phyloP scores from a whole-genome alignment of 176 grass and related monocot species.

The Rhipidocladum racemiflorum region DNA sequence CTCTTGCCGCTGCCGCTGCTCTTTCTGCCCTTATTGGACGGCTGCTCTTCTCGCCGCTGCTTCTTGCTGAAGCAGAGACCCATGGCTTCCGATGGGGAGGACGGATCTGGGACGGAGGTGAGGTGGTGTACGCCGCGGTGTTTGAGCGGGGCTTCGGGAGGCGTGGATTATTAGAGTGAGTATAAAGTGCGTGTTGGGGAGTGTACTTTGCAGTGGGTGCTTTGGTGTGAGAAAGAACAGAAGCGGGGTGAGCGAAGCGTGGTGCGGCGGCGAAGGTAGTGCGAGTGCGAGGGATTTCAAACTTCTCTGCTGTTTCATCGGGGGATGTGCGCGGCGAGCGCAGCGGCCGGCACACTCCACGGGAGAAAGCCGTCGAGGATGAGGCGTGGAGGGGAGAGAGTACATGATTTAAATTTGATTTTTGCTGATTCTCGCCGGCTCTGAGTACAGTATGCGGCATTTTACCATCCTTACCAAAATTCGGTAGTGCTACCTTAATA shows the following conservation, averaged over 20 bases:
- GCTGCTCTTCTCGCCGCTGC: slow-evolving; percentile 35
- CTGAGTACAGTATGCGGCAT: no score
- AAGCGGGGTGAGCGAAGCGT: background rate
- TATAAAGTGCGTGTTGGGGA: background rate
- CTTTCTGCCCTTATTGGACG: background rate
- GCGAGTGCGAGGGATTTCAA: slow-evolving; percentile 54
- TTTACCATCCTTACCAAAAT: no score
- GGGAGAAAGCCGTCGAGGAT: slow-evolving; percentile 54
- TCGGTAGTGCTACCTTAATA: no score
- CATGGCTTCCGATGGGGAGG: slow-evolving; percentile 35
- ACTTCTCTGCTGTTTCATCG: slow-evolving; percentile 25
- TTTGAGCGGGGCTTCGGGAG: background rate
- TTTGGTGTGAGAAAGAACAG: slow-evolving; percentile 34
- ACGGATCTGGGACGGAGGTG: background rate
- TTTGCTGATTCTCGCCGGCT: no score
- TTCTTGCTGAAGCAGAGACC: slow-evolving; percentile 95
- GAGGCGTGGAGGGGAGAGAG: no score
- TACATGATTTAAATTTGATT: no score
- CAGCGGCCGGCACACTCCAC: slow-evolving; percentile 36
- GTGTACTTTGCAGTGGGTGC: slow-evolving; percentile 5
- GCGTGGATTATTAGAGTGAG: background rate
- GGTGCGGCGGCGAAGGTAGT: background rate
- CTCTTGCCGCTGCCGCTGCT: background rate
- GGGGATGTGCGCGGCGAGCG: slow-evolving; percentile 11
- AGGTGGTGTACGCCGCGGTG: background rate